Percentiles rank a stretch among this genome's conserved stretches.
Evolutionary conservation across 768 basidiomycete species (phyloP).

Genomic region (Cystofilobasidium ferigula): DNA sequence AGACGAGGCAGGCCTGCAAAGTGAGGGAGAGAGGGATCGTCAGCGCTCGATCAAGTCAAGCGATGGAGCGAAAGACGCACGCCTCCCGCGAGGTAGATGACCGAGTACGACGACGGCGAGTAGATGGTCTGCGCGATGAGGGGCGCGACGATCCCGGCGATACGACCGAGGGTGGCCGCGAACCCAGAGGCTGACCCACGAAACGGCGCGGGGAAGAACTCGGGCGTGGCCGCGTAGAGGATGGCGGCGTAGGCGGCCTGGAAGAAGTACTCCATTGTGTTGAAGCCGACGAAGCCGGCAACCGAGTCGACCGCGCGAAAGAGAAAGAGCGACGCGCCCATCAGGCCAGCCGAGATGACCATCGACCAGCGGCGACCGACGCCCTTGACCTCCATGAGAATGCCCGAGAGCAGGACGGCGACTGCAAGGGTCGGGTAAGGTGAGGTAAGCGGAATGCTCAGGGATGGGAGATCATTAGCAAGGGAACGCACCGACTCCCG

Average conservation of each 20-base stretch:
- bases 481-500: background rate
- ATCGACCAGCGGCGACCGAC: slow-evolving; percentile 14
- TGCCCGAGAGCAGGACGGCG: slow-evolving; percentile 2
- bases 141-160: slow-evolving; percentile 35
- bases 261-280: slow-evolving; percentile 14
- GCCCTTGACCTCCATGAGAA: slow-evolving; percentile 8
- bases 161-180: slow-evolving; percentile 34
- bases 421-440: background rate
- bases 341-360: slow-evolving; percentile 6
- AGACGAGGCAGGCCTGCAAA: slow-evolving; percentile 35
- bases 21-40: slow-evolving; percentile 27
- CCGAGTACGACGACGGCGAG: slow-evolving; percentile 1
- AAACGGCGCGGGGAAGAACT: slow-evolving; percentile 35
- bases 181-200: slow-evolving; percentile 35
- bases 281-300: slow-evolving; percentile 15
- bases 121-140: slow-evolving; percentile 32
- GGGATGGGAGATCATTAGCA: background rate
- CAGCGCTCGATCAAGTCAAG: background rate
- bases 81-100: background rate
- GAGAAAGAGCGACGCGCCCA: slow-evolving; percentile 22
- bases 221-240: slow-evolving; percentile 37
- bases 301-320: slow-evolving; percentile 4
- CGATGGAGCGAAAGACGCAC: background rate
- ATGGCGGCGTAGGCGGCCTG: slow-evolving; percentile 35
- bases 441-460: no score